Evolutionary conservation across 164 flowering plant species (phyloP), one percentile per base, ranked within the genome.

Genomic region (Tetrastigma voinierianum): DNA sequence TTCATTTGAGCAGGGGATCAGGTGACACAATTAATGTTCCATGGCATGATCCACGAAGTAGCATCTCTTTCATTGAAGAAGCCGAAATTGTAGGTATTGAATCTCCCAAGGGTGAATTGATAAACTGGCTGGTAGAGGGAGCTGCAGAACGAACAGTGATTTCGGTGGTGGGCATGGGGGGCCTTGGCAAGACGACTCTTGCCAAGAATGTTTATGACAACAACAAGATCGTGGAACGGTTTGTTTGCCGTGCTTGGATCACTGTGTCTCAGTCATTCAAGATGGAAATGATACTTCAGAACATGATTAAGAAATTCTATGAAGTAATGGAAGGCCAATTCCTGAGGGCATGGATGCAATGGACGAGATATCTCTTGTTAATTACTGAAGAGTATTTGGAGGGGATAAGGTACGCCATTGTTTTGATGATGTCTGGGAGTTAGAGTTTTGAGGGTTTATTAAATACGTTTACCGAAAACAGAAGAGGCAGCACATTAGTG

Each of bases 181-280:
- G 79, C 14, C 18, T 72, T 19, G 79, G 80, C 25, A 73, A 73
- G 64, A 66, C 78, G 0, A 68, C 75, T 20, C 72, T 75, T 16
- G 74, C 69, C 20, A 66, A 40, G 51, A 70, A 62, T 17, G 66
- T 73, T 0, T 69, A 47, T 40, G 59, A 70, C 4, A 25, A 66
- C 45, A 9, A 46, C 9, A 5, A 10, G 14, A 45, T 69, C 43
- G 49, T 11, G 49, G 19, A n/a, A n/a, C n/a, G n/a, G n/a, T n/a
- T n/a, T n/a, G n/a, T n/a, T n/a, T n/a, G n/a, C n/a, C n/a, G n/a
- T n/a, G n/a, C n/a, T n/a, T n/a, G n/a, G n/a, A n/a, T n/a, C n/a
- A n/a, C n/a, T n/a, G n/a, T n/a, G n/a, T n/a, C n/a, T n/a, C n/a
- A n/a, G n/a, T n/a, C n/a, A n/a, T n/a, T 20, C 57, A 45, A 24